Conservation (phyloP, 2,329 filamentous ascomycete species). For the Colletotrichum neosansevieriae region DNA sequence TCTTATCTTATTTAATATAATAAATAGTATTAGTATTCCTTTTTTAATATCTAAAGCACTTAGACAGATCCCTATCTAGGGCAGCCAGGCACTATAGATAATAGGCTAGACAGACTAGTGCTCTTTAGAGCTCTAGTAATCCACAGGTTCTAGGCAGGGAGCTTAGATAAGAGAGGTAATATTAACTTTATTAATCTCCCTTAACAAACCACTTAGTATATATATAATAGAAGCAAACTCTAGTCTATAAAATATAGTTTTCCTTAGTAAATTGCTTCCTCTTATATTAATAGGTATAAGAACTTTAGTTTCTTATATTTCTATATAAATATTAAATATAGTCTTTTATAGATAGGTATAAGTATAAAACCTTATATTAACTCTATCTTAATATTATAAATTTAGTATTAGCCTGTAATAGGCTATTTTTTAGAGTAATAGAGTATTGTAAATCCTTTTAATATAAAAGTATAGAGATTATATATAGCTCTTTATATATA, state of each 20-base stretch:
- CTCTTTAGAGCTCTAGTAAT: not conserved
- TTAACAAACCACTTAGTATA: not conserved
- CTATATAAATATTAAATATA: not conserved
- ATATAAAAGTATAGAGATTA: slow-evolving; percentile 1
- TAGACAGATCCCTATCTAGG: not conserved
- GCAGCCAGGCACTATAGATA: not conserved
- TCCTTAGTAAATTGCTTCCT: not conserved
- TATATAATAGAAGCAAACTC: not conserved
- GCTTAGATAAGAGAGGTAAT: not conserved
- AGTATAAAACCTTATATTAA: not conserved
- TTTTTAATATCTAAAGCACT: not conserved
- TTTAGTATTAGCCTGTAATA: not conserved
- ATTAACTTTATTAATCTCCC: not conserved
- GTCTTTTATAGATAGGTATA: not conserved
- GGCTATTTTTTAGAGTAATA: not conserved
- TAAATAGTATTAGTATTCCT: not conserved
- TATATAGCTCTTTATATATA: not conserved
- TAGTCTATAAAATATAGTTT: not conserved
- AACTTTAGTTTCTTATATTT: not conserved
- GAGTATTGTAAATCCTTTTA: not conserved
- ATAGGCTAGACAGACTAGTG: not conserved
- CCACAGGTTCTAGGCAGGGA: not conserved
- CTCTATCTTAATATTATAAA: not conserved
- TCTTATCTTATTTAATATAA: not conserved
- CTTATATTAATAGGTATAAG: not conserved